phyloP scores from a whole-genome alignment of 2,329 filamentous ascomycete species.

The Penicillium sp. region DNA sequence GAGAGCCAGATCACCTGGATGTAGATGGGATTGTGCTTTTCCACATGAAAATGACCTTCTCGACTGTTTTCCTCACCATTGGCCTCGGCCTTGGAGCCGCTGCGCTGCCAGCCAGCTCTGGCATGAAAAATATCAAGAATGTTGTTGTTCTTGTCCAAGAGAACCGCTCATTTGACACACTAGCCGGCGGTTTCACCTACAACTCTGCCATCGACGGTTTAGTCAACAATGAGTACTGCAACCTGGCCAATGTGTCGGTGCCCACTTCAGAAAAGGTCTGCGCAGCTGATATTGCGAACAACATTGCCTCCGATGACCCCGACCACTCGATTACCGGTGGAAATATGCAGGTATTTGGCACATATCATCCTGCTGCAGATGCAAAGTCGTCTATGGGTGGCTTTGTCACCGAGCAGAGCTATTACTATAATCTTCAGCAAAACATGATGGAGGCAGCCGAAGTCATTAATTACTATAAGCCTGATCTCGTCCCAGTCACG shows the following conservation, averaged over 20 bases:
- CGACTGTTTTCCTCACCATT: background rate
- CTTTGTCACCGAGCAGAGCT: constrained; percentile 45
- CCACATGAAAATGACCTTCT: background rate
- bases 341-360: constrained; percentile 45
- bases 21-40: background rate
- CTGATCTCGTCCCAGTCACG: constrained; percentile 43
- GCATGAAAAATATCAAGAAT: constrained; percentile 42
- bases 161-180: constrained; percentile 43
- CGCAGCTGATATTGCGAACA: constrained; percentile 27
- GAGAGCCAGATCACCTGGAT: background rate
- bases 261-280: constrained; percentile 32
- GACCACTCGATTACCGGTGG: constrained; percentile 46
- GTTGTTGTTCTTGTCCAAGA: constrained; percentile 50
- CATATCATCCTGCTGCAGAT: constrained; percentile 34
- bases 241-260: constrained; percentile 36
- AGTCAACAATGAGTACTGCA: constrained; percentile 36
- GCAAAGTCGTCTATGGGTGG: constrained; percentile 37
- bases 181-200: constrained; percentile 43
- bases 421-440: constrained; percentile 27
- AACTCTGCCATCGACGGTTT: constrained; percentile 37
- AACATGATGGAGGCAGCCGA: constrained; percentile 42
- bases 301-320: constrained; percentile 45
- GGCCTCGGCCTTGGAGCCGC: background rate
- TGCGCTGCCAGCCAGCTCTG: background rate
- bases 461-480: constrained; percentile 47